Evolutionary conservation across 345 rosid species (phyloP), one percentile per base, ranked within the genome.

Genomic region (Trapa incisa): DNA sequence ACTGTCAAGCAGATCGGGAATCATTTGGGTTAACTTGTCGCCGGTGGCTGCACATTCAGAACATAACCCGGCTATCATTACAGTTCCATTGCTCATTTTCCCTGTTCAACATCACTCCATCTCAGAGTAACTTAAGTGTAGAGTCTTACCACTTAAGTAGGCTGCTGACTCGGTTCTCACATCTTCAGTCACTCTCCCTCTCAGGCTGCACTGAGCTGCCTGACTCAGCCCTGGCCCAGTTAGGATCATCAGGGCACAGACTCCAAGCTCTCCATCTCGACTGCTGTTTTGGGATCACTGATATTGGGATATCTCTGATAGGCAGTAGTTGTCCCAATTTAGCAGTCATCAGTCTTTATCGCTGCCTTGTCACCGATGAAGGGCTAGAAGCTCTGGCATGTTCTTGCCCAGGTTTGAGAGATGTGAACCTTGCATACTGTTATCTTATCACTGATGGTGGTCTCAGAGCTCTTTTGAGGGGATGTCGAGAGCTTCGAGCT

Each of bases 11-110:
- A 12, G 91, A 87, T 67, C 83, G 74, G 39, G 89, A 83, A 61
- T 90, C 96, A 22, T 93, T 90, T 69, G 92, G 96, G 48, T 72
- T 86, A 56, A 84, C 96, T 69, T 88, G 94, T 69, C 89, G 36
- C 65, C 79, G 78, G 48, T 90, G 86, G 86, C 88, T 88, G 60
- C 76, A 78, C 62, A 84, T 93, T 70, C 89, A 76, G 72, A 90
- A 84, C 75, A 65, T 75, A 52, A 68, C 62, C 68, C 79, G 92
- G 2, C 74, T 79, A 42, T 84, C 83, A 39, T 72, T 90, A 5
- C 84, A 82, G 37, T 86, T 88, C 61, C 78, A 77, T 13, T 84
- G 88, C 76, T 88, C 89, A 29, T 72, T 80, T 17, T 1, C 78
- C n/a, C 60, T 73, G 8, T 65, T 76, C 52, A 17, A 74, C 72